Conservation (phyloP, 2,329 filamentous ascomycete species). For the Parastagonospora nodorum region DNA sequence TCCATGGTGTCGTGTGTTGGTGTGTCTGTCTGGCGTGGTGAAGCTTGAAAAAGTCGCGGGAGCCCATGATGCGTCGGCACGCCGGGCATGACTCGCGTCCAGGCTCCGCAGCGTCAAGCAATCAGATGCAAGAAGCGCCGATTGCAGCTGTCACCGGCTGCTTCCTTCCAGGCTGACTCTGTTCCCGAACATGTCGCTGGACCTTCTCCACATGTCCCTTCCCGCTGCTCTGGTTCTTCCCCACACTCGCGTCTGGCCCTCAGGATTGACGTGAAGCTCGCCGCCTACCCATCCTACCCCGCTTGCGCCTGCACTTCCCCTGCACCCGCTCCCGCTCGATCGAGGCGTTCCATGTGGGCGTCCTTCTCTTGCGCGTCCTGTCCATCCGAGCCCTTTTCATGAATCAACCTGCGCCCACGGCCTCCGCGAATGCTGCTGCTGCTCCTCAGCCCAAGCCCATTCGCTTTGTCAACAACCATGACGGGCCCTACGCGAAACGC, state of each 20-base stretch:
- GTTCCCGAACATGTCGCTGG: not conserved
- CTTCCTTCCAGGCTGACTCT: not conserved
- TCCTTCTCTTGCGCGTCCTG: constrained; percentile 7
- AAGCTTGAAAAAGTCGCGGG: not conserved
- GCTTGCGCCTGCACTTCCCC: constrained; percentile 6
- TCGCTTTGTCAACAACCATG: constrained; percentile 50
- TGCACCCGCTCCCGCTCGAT: not conserved
- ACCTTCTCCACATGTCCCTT: constrained; percentile 1
- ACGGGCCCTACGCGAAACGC: constrained; percentile 49
- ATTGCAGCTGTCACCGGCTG: not conserved
- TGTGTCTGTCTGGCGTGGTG: not conserved
- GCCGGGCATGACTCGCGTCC: not conserved
- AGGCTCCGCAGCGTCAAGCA: not conserved
- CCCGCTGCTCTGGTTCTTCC: constrained; percentile 12
- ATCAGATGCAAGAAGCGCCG: not conserved
- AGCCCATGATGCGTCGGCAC: not conserved
- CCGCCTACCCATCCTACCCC: constrained; percentile 9
- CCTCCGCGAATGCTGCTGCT: constrained; percentile 35
- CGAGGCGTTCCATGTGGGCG: constrained; percentile 13
- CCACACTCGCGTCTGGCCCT: constrained; percentile 15
- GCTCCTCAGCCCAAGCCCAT: constrained; percentile 45
- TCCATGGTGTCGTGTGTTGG: constrained; percentile 25
- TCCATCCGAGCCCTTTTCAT: constrained; percentile 30
- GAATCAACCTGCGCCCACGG: constrained; percentile 37
- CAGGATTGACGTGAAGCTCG: constrained; percentile 10